phyloP scores from a whole-genome alignment of 2,329 filamentous ascomycete species.

The Colletotrichum gigasporum region DNA sequence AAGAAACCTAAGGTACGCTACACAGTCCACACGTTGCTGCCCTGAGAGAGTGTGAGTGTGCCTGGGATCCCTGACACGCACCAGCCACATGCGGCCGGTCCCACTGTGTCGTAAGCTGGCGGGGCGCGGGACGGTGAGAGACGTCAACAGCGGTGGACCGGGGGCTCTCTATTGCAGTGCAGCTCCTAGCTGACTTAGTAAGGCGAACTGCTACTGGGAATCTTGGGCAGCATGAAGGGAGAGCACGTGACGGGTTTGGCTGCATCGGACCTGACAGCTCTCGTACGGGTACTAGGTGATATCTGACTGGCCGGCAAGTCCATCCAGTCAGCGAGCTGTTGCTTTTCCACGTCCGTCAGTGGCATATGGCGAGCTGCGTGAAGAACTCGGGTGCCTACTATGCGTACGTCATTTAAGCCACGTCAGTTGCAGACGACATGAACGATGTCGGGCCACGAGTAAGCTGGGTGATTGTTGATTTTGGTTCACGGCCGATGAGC shows the following conservation, averaged over 20 bases:
- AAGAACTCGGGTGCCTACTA: slow-evolving; percentile 11
- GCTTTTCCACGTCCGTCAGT: too few species aligned
- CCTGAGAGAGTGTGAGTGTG: not conserved
- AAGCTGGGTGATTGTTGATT: not conserved
- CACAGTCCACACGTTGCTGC: slow-evolving; percentile 10
- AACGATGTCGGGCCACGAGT: not conserved
- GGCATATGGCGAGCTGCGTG: not conserved
- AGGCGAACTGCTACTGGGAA: too few species aligned
- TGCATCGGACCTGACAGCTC: not conserved
- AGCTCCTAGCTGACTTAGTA: too few species aligned
- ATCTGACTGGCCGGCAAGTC: too few species aligned
- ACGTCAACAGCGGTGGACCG: too few species aligned
- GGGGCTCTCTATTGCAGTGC: too few species aligned
- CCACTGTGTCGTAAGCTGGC: slow-evolving; percentile 23
- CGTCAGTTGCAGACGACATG: not conserved
- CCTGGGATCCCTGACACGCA: slow-evolving; percentile 26
- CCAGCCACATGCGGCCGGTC: slow-evolving; percentile 25
- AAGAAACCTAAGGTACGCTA: slow-evolving; percentile 14
- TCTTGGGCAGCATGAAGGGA: too few species aligned
- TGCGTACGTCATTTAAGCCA: slow-evolving; percentile 20
- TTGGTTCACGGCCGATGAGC: too few species aligned
- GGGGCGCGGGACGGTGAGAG: slow-evolving; percentile 18
- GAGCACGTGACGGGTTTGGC: slow-evolving; percentile 15
- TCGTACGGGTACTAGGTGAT: too few species aligned
- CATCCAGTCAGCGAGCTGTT: too few species aligned